These are phyloP conservation scores for Aspergillus carbonarius DNA, from an alignment of 2,329 filamentous ascomycete genomes.

Conservation along the genomic window DNA sequence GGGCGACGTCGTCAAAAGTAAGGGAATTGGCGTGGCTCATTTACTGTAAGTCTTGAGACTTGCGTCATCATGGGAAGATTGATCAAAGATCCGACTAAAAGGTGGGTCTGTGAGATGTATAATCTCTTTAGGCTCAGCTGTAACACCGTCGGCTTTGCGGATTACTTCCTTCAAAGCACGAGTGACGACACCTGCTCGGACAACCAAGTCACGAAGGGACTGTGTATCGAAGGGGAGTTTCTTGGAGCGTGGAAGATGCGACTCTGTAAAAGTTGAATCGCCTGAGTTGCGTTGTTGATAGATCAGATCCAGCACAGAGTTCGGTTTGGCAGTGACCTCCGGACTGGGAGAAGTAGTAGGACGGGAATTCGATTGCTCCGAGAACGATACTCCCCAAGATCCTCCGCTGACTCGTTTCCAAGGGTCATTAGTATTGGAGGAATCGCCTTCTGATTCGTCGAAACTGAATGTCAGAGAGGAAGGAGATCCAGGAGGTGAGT, in stretches of 20 bases:
- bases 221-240: constrained; percentile 68
- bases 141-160: constrained; percentile 50
- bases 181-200: constrained; percentile 50
- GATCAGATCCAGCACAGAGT: constrained; percentile 61
- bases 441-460: constrained; percentile 57
- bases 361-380: constrained; percentile 27
- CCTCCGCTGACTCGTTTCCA: constrained; percentile 33
- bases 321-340: constrained; percentile 58
- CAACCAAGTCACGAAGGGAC: constrained; percentile 62
- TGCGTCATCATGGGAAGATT: constrained; percentile 36
- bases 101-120: constrained; percentile 41
- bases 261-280: constrained; percentile 24
- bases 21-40: constrained; percentile 19
- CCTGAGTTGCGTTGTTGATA: constrained; percentile 49
- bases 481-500: constrained; percentile 53
- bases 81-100: constrained; percentile 50
- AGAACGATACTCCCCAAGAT: constrained; percentile 31
- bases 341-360: constrained; percentile 37
- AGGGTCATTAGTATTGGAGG: constrained; percentile 31
- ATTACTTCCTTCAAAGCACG: constrained; percentile 51
- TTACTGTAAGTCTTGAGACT: constrained; percentile 25
- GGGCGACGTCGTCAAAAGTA: constrained; percentile 7
- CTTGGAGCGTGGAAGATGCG: constrained; percentile 31
- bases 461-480: constrained; percentile 59
- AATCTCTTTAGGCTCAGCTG: constrained; percentile 28